Base-by-base conservation (phyloP, 2,329 filamentous ascomycete species). In the Leptodontidium sp. region DNA sequence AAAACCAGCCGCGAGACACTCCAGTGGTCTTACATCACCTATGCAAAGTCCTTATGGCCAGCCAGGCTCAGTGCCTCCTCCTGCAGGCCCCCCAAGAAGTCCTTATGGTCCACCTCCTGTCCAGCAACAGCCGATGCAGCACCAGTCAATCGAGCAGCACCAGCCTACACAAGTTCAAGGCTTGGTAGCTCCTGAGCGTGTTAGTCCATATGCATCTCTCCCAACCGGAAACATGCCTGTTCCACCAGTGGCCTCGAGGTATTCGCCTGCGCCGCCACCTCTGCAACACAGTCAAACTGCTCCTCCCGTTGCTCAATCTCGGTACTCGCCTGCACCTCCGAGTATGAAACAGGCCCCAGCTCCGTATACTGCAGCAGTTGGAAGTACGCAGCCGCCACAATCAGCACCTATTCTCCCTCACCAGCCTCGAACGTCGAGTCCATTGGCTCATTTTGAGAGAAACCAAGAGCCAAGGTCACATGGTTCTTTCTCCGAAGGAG, bases 371-470 rank as follows among this genome's bases (percentile, higher is more conserved):
- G 72, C 76, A 26, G 76, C 75, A 12, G 73, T 76, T 57, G 69
- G 68, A 57, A 61, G 71, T 63, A 61, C 88, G 2, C 64, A 61
- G 5, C 85, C 86, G 12, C 85, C 85, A 2, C 74, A 52, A 66
- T 71, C 72, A 2, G 79, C 83, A 45, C 68, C 74, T 12, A 61
- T 73, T 47, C 80, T 90, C 50, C 81, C 87, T 58, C 87, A 90
- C 74, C 84, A 88, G 70, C 88, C 89, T 9, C 82, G 89, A 71
- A 91, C 89, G 1, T 91, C 88, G 1, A 91, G 89, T 71, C 89
- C 89, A 0, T 78, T 91, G 68, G 88, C 88, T 6, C 87, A 91
- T 73, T 90, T 89, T 68, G 88, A 90, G 76, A 82, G 84, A 62
- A 74, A 63, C 49, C 73, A 73, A 68, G 75, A 78, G 35, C 65